Evolutionary conservation across 495 filamentous ascomycete species (phyloP).

Genomic region (Bathelium albidoporum): DNA sequence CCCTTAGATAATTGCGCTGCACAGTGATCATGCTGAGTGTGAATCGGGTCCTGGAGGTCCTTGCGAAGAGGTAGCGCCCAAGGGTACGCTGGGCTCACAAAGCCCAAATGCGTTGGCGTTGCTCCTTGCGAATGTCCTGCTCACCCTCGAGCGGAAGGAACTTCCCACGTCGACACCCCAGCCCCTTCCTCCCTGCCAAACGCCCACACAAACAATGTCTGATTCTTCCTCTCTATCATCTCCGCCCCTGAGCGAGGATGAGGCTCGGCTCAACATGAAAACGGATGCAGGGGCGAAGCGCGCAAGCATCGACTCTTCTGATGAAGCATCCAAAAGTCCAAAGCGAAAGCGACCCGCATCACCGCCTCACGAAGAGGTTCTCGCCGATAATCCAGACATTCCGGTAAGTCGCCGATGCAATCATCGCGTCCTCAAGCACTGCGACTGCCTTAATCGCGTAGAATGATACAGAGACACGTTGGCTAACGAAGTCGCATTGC

Average conservation of each 20-base stretch:
- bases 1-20: neutral
- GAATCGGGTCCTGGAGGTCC: neutral
- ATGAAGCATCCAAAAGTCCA: neutral
- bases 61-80: neutral
- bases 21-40: neutral
- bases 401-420: slow-evolving; percentile 18
- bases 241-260: slow-evolving; percentile 9
- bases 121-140: neutral
- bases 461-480: slow-evolving; percentile 23
- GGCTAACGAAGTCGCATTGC: slow-evolving; percentile 28
- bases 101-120: neutral
- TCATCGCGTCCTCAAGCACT: slow-evolving; percentile 13
- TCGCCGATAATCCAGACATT: slow-evolving; percentile 24
- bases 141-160: neutral
- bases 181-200: slow-evolving; percentile 8
- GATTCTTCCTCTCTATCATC: slow-evolving; percentile 11
- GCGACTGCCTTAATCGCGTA: slow-evolving; percentile 24
- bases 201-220: slow-evolving; percentile 6
- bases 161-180: neutral
- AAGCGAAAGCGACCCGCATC: slow-evolving; percentile 12
- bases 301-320: neutral
- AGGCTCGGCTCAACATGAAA: neutral
- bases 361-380: slow-evolving; percentile 22
- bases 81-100: neutral
- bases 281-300: neutral